Conservation (phyloP, 495 filamentous ascomycete genomes). For the Terfezia claveryi region DNA sequence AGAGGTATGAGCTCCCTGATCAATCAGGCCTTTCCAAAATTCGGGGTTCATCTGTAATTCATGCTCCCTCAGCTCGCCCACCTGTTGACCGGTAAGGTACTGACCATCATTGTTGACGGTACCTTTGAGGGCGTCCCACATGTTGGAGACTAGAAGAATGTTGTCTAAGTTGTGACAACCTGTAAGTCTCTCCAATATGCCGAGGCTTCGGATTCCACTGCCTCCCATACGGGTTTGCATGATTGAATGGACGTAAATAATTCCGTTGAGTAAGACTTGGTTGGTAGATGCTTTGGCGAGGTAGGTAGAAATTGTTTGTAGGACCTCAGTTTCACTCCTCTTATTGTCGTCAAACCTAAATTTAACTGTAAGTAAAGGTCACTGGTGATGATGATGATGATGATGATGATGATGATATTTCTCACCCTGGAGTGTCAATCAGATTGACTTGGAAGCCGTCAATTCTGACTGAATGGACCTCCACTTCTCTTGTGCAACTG, state of each 20-base stretch:
- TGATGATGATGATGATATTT: no score
- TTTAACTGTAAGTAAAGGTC: constrained; percentile 1
- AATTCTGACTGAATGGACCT: neutral
- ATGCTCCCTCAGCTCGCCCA: constrained; percentile 19
- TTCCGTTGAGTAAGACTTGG: constrained; percentile 13
- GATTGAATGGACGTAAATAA: constrained; percentile 19
- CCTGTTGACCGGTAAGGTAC: neutral
- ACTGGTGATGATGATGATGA: no score
- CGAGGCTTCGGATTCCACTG: constrained; percentile 10
- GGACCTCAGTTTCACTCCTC: constrained; percentile 23
- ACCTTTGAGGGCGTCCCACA: constrained; percentile 3
- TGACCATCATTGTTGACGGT: neutral
- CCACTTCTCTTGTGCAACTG: neutral
- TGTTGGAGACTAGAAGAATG: constrained; percentile 12
- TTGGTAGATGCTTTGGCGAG: constrained; percentile 13
- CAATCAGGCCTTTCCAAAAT: constrained; percentile 24
- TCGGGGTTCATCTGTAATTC: constrained; percentile 19
- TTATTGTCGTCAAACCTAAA: constrained; percentile 31
- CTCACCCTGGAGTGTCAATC: neutral
- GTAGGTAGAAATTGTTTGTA: constrained; percentile 21
- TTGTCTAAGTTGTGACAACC: constrained; percentile 7
- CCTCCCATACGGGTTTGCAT: constrained; percentile 12
- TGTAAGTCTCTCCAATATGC: constrained; percentile 14
- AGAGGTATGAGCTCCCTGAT: constrained; percentile 11
- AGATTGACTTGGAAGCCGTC: neutral